phyloP scores from a whole-genome alignment of 352 stramenopile species.

The Pythium folliculosum region DNA sequence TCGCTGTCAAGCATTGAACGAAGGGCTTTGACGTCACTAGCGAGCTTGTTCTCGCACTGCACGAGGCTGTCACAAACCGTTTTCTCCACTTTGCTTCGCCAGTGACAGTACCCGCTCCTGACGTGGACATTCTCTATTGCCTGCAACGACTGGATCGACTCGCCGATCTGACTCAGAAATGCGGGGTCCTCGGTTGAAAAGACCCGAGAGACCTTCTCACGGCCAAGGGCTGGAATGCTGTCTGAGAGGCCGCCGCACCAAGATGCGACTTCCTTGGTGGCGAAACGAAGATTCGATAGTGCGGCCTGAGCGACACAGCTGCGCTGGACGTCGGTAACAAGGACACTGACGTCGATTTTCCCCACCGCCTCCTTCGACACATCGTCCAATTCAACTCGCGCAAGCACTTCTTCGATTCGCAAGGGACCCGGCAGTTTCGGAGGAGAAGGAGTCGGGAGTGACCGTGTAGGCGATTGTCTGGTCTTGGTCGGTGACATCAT shows the following conservation, averaged over 20 bases:
- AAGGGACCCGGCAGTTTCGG: constrained; percentile 20
- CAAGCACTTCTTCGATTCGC: constrained; percentile 21
- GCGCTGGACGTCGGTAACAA: constrained; percentile 12
- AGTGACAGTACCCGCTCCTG: constrained; percentile 60
- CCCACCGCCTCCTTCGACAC: constrained; percentile 6
- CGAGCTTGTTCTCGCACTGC: constrained; percentile 37
- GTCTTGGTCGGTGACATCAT: neutral
- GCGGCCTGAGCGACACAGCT: constrained; percentile 33
- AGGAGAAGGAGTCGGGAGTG: constrained; percentile 12
- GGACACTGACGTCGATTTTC: neutral
- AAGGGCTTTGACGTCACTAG: constrained; percentile 47
- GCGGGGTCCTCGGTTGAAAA: constrained; percentile 45
- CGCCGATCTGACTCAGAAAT: constrained; percentile 42
- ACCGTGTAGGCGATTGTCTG: neutral
- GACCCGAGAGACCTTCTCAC: constrained; percentile 17
- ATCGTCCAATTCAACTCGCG: constrained; percentile 3
- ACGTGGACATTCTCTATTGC: constrained; percentile 49
- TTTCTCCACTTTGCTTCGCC: constrained; percentile 60
- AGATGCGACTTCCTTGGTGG: constrained; percentile 47
- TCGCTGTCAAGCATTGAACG: constrained; percentile 42
- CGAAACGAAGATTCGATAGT: constrained; percentile 44
- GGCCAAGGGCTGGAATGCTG: constrained; percentile 36
- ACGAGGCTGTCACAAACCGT: constrained; percentile 45
- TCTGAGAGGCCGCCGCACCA: constrained; percentile 49
- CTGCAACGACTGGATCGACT: constrained; percentile 52